Evolutionary conservation across 345 rosid genomes (phyloP), one percentile per base, ranked within the genome.

Genomic region (Cochlearia excelsa): DNA sequence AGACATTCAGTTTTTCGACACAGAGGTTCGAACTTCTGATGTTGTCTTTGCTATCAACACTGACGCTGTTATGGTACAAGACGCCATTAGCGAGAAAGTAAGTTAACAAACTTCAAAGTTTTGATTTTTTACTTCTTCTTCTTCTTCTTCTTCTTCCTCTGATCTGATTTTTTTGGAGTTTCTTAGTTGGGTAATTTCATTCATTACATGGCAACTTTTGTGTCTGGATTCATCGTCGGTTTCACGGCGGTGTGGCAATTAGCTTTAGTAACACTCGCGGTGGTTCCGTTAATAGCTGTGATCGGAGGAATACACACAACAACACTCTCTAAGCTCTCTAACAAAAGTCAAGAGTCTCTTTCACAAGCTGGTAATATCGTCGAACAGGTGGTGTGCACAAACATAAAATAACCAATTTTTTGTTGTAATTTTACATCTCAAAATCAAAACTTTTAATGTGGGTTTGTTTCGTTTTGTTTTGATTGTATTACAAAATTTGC

Each of bases 161-260:
- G 51, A 30, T 63, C 54, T 61, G 47, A 4, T 47, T 43, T 66
- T 38, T 29, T 47, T 46, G 23, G 23, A 16, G 6, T 47, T 2
- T 23, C 63, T 80, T 84, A 93, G 99, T 60, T 93, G 80, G 99
- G 99, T 9, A 93, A 93, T 80, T 93, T 93, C 78, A 78, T 89
- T 54, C 99, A 93, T 59, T 93, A 89, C 70, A 80, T 89, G 81
- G 95, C 91, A 30, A 89, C 99, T 2, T 93, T 89, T 60, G 99
- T 85, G 9, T 81, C 95, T 31, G 99, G 99, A 67, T 93, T 93
- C 76, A 83, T 82, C 45, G 95, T 93, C 41, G 99, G 99, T 61
- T 93, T 93, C 78, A 89, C 97, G 9, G 99, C 99, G 40, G 95
- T 85, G 37, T 93, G 99, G 99, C 99, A 93, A 61, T 65, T 93